Base-by-base conservation (phyloP, 2,329 filamentous ascomycete species). In the Aspergillus tubingensis region DNA sequence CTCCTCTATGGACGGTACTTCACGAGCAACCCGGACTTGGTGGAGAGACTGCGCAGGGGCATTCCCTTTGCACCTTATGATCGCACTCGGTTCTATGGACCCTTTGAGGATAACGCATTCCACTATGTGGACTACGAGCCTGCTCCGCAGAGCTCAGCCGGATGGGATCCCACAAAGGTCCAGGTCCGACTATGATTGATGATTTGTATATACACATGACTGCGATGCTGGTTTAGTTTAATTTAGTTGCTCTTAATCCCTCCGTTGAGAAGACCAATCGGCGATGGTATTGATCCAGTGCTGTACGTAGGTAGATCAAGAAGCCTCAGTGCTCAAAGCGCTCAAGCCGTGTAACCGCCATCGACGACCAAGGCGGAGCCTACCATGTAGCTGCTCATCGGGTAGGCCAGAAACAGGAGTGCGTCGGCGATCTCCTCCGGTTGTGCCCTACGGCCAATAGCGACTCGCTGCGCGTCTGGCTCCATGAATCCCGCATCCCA, bases 1-100 rank as follows among this genome's bases (percentile, higher is more conserved):
- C 64, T 85, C 25, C 57, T 81, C 2, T 82, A 79, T 55, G 82
- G 81, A 0, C 73, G 81, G 2, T 77, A 78, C 47, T 84, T 82
- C 57, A 77, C 80, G 5, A 81, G 79, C 50, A 83, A 82, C 57
- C 82, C 81, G 0, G 82, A 84, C 63, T 63, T 84, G 56, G 74
- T 82, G 3, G 70, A 80, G 62, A 67, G 81, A 53, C 63, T 83
- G 55, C 74, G 75, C 56, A 74, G 77, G 13, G 77, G 76, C 0
- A 66, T 73, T 30, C 72, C 77, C 1, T 67, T 83, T 32, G 72
- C 75, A 0, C 59, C 65, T 8, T 83, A 82, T 59, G 79, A 83
- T 47, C 70, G 81, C 15, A 71, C 69, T 44, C 72, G 76, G 0
- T 83, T 83, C 60, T 82, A 82, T 65, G 74, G 74, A 7, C 73